Conservation (phyloP, 768 basidiomycete genomes). For the Cystobasidium tubakii region DNA sequence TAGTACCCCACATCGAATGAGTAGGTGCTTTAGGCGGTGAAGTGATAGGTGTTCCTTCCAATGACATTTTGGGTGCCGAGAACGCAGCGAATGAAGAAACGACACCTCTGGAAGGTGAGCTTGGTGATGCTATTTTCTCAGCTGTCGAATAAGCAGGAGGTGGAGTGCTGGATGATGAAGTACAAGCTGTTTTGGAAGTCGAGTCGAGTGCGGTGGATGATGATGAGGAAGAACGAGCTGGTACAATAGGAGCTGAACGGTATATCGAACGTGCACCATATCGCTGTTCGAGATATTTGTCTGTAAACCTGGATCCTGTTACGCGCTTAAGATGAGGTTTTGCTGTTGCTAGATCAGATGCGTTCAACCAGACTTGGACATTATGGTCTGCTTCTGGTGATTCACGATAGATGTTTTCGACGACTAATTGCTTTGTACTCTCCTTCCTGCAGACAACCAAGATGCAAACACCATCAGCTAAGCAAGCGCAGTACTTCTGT, state of each 20-base stretch:
- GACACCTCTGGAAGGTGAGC: constrained; percentile 78
- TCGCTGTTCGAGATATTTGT: constrained; percentile 73
- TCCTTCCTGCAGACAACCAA: constrained; percentile 59
- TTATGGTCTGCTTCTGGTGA: constrained; percentile 84
- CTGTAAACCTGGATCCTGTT: constrained; percentile 90
- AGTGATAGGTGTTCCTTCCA: constrained; percentile 49
- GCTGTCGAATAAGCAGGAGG: constrained; percentile 23
- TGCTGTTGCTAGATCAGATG: constrained; percentile 65
- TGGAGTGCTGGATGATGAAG: neutral
- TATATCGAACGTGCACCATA: constrained; percentile 46
- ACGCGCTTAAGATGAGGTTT: constrained; percentile 74
- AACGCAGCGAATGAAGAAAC: constrained; percentile 83
- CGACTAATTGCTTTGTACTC: constrained; percentile 91
- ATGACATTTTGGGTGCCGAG: constrained; percentile 68
- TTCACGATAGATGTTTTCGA: constrained; percentile 92
- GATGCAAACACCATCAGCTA: neutral
- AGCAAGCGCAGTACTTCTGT: too few species aligned
- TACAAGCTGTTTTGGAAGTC: neutral
- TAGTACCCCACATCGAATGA: constrained; percentile 30
- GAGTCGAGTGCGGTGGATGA: neutral
- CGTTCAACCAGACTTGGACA: constrained; percentile 65
- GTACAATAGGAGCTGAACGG: constrained; percentile 35
- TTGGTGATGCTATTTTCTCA: constrained; percentile 32
- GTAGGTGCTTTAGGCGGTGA: neutral
- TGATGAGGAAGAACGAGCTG: constrained; percentile 10